Conservation (phyloP, 352 stramenopile genomes). For the Phytophthora hybrid region DNA sequence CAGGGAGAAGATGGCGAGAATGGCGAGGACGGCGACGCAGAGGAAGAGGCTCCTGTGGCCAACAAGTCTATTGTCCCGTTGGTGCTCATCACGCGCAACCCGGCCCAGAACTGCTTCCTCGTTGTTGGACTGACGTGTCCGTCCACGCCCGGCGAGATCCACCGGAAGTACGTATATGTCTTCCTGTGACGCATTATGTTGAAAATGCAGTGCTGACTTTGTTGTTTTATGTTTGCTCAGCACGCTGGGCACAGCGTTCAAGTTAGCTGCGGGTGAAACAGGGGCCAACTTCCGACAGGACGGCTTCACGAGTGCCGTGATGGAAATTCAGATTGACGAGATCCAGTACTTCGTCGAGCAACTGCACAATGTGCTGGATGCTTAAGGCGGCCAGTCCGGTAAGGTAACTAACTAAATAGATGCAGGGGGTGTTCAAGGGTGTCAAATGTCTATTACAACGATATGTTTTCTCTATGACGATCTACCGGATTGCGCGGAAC, state of each 20-base stretch:
- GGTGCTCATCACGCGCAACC: conserved; percentile 85
- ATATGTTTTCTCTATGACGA: not conserved
- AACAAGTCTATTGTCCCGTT: conserved; percentile 78
- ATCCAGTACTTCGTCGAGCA: conserved; percentile 97
- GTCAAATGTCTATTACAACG: not conserved
- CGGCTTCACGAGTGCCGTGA: conserved; percentile 96
- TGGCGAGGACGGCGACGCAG: conserved; percentile 41
- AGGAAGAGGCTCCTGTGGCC: conserved; percentile 39
- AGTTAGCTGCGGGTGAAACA: conserved; percentile 93
- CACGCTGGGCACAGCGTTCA: conserved; percentile 94
- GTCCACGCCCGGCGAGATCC: conserved; percentile 88
- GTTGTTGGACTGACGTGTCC: conserved; percentile 96
- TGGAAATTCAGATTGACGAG: conserved; percentile 95
- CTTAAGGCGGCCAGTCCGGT: conserved; percentile 46
- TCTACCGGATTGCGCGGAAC: conserved; percentile 32
- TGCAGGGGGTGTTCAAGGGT: not conserved
- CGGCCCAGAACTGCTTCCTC: conserved; percentile 94
- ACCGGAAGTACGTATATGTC: conserved; percentile 74
- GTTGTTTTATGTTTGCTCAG: conserved; percentile 41
- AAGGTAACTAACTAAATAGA: conserved; percentile 30
- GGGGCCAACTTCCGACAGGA: conserved; percentile 94
- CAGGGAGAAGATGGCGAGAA: conserved; percentile 43
- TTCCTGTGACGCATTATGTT: not conserved
- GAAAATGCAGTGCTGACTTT: conserved; percentile 6
- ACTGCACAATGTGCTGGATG: conserved; percentile 93